phyloP scores from a whole-genome alignment of 2,329 filamentous ascomycete genomes.

The Didymella segeticola region DNA sequence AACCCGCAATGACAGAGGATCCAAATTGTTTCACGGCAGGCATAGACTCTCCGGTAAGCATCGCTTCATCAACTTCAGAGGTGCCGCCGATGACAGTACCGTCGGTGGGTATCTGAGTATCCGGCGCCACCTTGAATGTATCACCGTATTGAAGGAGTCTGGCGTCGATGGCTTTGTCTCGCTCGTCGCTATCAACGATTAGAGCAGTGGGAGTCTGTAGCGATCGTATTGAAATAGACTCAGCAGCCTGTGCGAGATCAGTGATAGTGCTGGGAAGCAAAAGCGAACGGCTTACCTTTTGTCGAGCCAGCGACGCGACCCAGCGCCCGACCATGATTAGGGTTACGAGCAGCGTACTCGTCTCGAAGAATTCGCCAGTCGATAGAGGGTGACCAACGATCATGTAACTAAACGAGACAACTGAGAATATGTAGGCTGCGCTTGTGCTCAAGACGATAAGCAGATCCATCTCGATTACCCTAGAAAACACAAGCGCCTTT shows the following conservation, averaged over 20 bases:
- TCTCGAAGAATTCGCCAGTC: slow-evolving; percentile 61
- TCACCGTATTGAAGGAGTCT: slow-evolving; percentile 75
- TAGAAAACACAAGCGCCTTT: slow-evolving; percentile 65
- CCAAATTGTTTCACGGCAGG: slow-evolving; percentile 64
- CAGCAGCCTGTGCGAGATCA: slow-evolving; percentile 45
- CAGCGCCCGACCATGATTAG: slow-evolving; percentile 61
- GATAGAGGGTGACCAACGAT: slow-evolving; percentile 46
- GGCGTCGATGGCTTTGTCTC: slow-evolving; percentile 64
- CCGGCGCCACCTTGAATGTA: slow-evolving; percentile 66
- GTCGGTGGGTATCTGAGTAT: slow-evolving; percentile 70
- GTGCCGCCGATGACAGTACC: slow-evolving; percentile 68
- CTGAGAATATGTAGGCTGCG: slow-evolving; percentile 68
- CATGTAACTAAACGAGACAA: slow-evolving; percentile 56
- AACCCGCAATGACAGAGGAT: slow-evolving; percentile 68
- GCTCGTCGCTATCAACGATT: slow-evolving; percentile 53
- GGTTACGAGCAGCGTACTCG: slow-evolving; percentile 62
- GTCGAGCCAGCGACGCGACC: slow-evolving; percentile 56
- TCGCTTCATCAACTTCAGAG: slow-evolving; percentile 76
- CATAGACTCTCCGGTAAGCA: slow-evolving; percentile 74
- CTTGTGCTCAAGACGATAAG: slow-evolving; percentile 72
- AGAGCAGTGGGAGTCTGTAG: slow-evolving; percentile 65
- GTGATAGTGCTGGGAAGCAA: not conserved
- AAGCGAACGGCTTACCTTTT: slow-evolving; percentile 34
- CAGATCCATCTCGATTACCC: slow-evolving; percentile 72
- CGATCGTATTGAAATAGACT: slow-evolving; percentile 59